A percentile compares a stretch with the other conserved stretches of the same genome.
Conservation (phyloP, 805 yeast genomes). For the Candida nonsorbophila region DNA sequence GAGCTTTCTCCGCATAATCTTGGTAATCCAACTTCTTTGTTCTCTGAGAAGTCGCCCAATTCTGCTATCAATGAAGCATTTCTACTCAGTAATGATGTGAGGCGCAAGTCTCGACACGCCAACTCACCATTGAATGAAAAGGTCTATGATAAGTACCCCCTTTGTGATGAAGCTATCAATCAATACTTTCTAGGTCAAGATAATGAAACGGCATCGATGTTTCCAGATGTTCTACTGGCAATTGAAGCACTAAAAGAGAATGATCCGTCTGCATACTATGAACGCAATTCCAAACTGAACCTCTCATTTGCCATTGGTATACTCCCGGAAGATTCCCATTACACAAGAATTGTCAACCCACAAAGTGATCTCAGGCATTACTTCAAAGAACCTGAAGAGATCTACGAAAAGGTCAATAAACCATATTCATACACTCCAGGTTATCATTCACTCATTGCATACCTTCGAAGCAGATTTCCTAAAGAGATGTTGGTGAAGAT, state of each 20-base stretch:
- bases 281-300: constrained; percentile 33
- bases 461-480: constrained; percentile 66
- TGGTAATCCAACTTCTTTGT: constrained; percentile 3
- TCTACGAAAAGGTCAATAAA: constrained; percentile 64
- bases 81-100: constrained; percentile 1
- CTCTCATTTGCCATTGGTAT: constrained; percentile 47
- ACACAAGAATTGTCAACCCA: constrained; percentile 13
- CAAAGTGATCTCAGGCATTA: constrained; percentile 12
- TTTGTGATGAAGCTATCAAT: constrained; percentile 55
- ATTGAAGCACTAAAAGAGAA: constrained; percentile 31
- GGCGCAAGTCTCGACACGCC: not conserved
- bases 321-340: constrained; percentile 26
- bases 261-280: constrained; percentile 38
- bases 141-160: too few species aligned
- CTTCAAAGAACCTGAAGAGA: constrained; percentile 64
- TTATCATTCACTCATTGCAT: constrained; percentile 73
- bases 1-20: constrained; percentile 24
- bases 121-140: constrained; percentile 2
- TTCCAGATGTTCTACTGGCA: constrained; percentile 55
- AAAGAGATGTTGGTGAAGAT: constrained; percentile 67
- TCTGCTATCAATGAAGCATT: constrained; percentile 12
- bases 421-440: constrained; percentile 93
- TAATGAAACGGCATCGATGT: constrained; percentile 36
- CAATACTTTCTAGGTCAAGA: constrained; percentile 63
- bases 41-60: too few species aligned